Conservation (phyloP, 140 eudicot genomes). For the Erigeron philadelphicus region DNA sequence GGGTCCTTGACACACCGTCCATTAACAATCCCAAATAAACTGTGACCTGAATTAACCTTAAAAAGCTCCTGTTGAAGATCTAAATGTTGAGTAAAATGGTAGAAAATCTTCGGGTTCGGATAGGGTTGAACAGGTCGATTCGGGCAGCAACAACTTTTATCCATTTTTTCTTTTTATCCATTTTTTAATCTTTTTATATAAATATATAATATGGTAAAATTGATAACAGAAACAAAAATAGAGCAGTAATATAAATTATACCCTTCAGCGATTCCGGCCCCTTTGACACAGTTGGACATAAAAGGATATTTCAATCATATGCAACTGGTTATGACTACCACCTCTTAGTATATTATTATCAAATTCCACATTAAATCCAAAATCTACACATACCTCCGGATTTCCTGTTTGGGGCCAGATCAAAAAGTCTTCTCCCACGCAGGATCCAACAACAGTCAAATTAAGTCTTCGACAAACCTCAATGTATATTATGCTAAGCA, state of each 20-base stretch:
- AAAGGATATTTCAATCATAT: no score
- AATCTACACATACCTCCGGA: constrained; percentile 48
- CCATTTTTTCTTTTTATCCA: no score
- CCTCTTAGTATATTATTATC: neutral
- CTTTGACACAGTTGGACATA: no score
- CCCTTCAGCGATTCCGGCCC: no score
- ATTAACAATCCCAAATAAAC: constrained; percentile 81
- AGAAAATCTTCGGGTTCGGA: neutral
- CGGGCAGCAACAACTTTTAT: no score
- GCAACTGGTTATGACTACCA: neutral
- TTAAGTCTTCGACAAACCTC: constrained; percentile 89
- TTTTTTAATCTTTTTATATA: no score
- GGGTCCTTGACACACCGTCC: constrained; percentile 91
- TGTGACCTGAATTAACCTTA: constrained; percentile 71
- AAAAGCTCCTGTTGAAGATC: constrained; percentile 60
- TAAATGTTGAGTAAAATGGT: neutral
- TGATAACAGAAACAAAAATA: neutral
- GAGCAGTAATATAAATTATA: no score
- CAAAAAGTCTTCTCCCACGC: constrained; percentile 87
- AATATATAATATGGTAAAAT: neutral
- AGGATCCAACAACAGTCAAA: constrained; percentile 83
- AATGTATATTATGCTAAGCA: constrained; percentile 82
- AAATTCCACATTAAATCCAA: neutral
- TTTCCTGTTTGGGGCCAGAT: constrained; percentile 86
- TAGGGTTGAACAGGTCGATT: neutral